Base-by-base conservation (phyloP, 768 basidiomycete genomes). In the Termitomyces sp. region DNA sequence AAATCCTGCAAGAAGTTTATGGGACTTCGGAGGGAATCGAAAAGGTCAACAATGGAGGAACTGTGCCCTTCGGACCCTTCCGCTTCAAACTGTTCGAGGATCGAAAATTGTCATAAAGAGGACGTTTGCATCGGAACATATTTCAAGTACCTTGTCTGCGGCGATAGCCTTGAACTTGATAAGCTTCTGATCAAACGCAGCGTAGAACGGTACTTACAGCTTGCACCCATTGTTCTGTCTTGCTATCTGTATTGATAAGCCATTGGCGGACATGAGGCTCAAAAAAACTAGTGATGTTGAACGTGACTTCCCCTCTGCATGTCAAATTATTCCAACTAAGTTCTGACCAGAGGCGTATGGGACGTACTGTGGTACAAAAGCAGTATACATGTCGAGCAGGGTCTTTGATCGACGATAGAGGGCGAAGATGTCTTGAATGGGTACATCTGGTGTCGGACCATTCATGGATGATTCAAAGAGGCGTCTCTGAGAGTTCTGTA, bases 11-110 rank as follows among this genome's bases (percentile, higher is more conserved):
- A 71, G 72, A 97, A 94, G 56, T 83, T 81, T 64, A 94, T 88
- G 0, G 96, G 94, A 63, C 91, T 94, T 50, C 91, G 84, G 54
- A 98, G 78, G 3, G 94, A 97, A 60, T 94, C 94, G 65, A 98
- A 98, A 1, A 99, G 78, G 70, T 99, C 97, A 23, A 94, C 86
- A 54, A 99, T 95, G 0, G 96, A 98, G n/a, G 95, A 94, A 63
- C 93, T 96, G 65, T 95, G 91, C 0, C 90, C 90, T 70, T 91
- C 84, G 11, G 76, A 57, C 58, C 89, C 80, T 73, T 94, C 81
- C 55, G 91, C 79, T 76, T 94, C 79, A 62, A 91, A 92, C 86
- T 89, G 59, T 28, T 35, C 8, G 19, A 46, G 2, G 3, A 54
- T 27, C 0, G 11, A 7, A 42, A 52, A 3, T 17, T 48, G 21